Base-by-base conservation (phyloP, 495 filamentous ascomycete species). In the Chaetomium fimeti region DNA sequence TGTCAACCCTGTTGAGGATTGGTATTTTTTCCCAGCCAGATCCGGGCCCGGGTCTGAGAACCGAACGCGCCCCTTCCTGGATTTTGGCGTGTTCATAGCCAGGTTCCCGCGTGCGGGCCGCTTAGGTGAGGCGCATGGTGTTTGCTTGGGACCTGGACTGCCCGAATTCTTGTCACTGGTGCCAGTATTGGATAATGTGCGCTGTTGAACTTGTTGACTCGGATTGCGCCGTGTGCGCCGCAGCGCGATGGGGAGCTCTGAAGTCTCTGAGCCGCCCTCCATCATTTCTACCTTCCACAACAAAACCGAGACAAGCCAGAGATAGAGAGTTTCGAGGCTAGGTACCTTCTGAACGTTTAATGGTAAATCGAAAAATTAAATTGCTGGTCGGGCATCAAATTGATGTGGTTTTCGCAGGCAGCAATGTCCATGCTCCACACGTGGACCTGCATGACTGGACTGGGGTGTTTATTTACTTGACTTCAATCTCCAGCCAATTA, bases 21-120 rank as follows among this genome's bases (percentile, higher is more conserved):
- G 71, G 32, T 69, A 66, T 24, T 51, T 56, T 13, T 61, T 43
- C 8, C 54, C 47, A 22, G 64, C 29, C 27, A 66, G 63, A 12
- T 71, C 72, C 32, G 84, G 85, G 4, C 86, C 88, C 6, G 87
- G 88, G 58, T 91, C 87, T 0, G 89, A 91, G 73, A 90, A 90
- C 29, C 89, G 86, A 51, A 89, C 88, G 67, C 80, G 82, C 69
- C 91, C 47, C 90, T 67, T 82, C 84, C 69, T 53, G n/a, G 53
- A 60, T 42, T 62, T 67, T 45, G 69, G 64, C 24, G 66, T 71
- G 47, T 64, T 38, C 29, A 60, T 27, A 5, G 42, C 28, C 40
- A 15, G 22, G 12, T 32, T 5, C 5, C 40, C 20, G 18, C 9
- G 22, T 3, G n/a, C 7, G 8, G 53, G 60, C 36, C 43, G 57